A percentile compares a stretch with the other conserved stretches of the same genome.
Evolutionary conservation across 2,329 filamentous ascomycete species (phyloP).

Genomic region (Alternaria sp.): DNA sequence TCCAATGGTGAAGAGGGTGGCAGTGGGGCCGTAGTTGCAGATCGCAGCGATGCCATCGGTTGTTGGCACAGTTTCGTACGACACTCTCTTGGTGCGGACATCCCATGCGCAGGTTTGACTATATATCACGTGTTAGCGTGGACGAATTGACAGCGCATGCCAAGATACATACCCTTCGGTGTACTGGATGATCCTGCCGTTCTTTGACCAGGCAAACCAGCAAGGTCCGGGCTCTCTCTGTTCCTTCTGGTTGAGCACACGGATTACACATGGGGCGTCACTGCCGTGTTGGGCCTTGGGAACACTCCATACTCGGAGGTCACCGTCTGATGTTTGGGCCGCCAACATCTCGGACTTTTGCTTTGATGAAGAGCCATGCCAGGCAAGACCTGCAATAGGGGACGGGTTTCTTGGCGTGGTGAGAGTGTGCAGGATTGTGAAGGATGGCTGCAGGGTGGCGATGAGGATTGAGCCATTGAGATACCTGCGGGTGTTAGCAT

Average conservation of each 20-base stretch:
- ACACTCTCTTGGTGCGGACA: slow-evolving; percentile 96
- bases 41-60: slow-evolving; percentile 81
- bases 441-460: slow-evolving; percentile 85
- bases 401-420: slow-evolving; percentile 84
- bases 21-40: slow-evolving; percentile 86
- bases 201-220: slow-evolving; percentile 99
- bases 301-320: slow-evolving; percentile 95
- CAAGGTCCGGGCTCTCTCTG: slow-evolving; percentile 77
- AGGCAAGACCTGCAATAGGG: slow-evolving; percentile 83
- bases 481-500: slow-evolving; percentile 65
- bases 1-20: slow-evolving; percentile 89
- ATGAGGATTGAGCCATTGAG: slow-evolving; percentile 94
- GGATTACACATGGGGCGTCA: slow-evolving; percentile 84
- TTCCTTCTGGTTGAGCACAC: slow-evolving; percentile 82
- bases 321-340: slow-evolving; percentile 88
- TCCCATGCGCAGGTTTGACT: slow-evolving; percentile 94
- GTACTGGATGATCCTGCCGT: slow-evolving; percentile 92
- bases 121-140: slow-evolving; percentile 29
- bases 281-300: slow-evolving; percentile 74
- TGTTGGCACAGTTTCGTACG: slow-evolving; percentile 86
- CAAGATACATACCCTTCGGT: slow-evolving; percentile 76
- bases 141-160: not conserved
- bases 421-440: slow-evolving; percentile 92
- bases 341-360: slow-evolving; percentile 99
- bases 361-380: slow-evolving; percentile 95